Evolutionary conservation across 2,329 filamentous ascomycete species (phyloP).

Genomic region (Diaporthe citrichinensis): DNA sequence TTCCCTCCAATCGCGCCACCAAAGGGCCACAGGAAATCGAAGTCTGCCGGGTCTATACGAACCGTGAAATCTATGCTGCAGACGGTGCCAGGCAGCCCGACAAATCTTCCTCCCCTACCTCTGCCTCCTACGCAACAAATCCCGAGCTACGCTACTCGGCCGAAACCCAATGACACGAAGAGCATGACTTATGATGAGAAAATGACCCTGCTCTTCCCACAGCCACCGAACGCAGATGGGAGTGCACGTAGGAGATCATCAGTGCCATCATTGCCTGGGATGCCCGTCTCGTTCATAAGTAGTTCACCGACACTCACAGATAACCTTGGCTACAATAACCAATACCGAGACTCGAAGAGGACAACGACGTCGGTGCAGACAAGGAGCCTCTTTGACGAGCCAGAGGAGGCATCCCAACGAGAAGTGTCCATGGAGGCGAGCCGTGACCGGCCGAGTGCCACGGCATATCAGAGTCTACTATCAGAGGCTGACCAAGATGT

Average conservation of each 20-base stretch:
- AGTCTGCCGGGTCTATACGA: slow-evolving; percentile 63
- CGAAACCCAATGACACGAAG: slow-evolving; percentile 66
- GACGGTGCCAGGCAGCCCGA: slow-evolving; percentile 61
- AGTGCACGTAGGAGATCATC: slow-evolving; percentile 53
- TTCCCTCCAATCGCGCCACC: slow-evolving; percentile 56
- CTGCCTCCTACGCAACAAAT: slow-evolving; percentile 59
- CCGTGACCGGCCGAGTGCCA: slow-evolving; percentile 48
- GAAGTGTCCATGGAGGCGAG: slow-evolving; percentile 23
- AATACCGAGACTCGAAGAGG: slow-evolving; percentile 52
- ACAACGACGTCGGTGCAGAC: slow-evolving; percentile 57
- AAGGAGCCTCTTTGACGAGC: slow-evolving; percentile 55
- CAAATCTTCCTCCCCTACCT: slow-evolving; percentile 66
- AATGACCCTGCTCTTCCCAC: slow-evolving; percentile 65
- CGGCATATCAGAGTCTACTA: slow-evolving; percentile 49
- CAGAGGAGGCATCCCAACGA: slow-evolving; percentile 35
- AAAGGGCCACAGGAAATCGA: slow-evolving; percentile 61
- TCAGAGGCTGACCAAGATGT: slow-evolving; percentile 52
- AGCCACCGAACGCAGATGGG: slow-evolving; percentile 47
- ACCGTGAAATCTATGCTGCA: slow-evolving; percentile 62
- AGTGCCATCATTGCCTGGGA: slow-evolving; percentile 60
- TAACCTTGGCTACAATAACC: slow-evolving; percentile 43
- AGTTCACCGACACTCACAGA: slow-evolving; percentile 46
- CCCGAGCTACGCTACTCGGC: slow-evolving; percentile 48
- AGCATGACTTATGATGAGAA: slow-evolving; percentile 73
- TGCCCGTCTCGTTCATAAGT: slow-evolving; percentile 52